Conservation (phyloP, 805 yeast species). For the Candida caryicola region DNA sequence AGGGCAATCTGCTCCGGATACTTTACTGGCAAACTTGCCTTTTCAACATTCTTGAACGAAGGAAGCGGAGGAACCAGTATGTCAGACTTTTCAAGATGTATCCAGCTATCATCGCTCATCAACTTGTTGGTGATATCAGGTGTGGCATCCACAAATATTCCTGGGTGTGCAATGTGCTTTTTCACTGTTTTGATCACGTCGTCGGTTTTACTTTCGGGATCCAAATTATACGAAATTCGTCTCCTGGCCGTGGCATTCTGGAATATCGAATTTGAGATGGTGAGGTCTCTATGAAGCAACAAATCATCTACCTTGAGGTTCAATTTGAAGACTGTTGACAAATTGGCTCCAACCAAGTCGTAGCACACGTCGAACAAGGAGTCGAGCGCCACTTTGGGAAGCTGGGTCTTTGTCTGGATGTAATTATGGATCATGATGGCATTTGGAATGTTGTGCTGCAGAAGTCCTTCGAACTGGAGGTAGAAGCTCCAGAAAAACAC, state of each 20-base stretch:
- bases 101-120: conserved; percentile 17
- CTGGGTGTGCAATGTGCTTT: conserved; percentile 34
- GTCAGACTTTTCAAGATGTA: conserved; percentile 19
- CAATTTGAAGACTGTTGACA: conserved; percentile 21
- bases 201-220: conserved; percentile 16
- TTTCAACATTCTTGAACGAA: conserved; percentile 61
- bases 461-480: conserved; percentile 49
- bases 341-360: conserved; percentile 20
- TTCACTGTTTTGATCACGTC: conserved; percentile 16
- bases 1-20: conserved; percentile 26
- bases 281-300: conserved; percentile 17
- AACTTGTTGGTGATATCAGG: conserved; percentile 36
- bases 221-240: conserved; percentile 15
- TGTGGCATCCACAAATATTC: conserved; percentile 27
- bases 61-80: conserved; percentile 43
- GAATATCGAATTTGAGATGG: conserved; percentile 25
- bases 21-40: conserved; percentile 48
- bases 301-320: conserved; percentile 13
- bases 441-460: conserved; percentile 42
- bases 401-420: conserved; percentile 41
- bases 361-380: conserved; percentile 31
- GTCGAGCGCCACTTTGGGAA: conserved; percentile 51
- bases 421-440: conserved; percentile 44
- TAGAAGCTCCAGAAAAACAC: conserved; percentile 55
- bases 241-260: conserved; percentile 23